Evolutionary conservation across 1,139 yeast species (phyloP).

Genomic region (Suhomyces terraborum): DNA sequence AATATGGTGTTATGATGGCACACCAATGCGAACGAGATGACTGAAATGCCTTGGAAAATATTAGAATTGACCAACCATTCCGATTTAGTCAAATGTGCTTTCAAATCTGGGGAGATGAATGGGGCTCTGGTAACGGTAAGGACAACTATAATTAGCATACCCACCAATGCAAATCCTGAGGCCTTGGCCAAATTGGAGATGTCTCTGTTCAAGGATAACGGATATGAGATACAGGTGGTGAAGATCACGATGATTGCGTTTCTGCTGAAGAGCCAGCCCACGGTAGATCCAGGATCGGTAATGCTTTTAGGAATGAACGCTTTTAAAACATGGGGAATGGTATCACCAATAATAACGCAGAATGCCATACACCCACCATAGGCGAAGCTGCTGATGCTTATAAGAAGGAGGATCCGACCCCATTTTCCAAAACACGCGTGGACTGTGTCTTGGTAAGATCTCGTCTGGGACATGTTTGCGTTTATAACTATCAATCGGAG

Average conservation of each 20-base stretch:
- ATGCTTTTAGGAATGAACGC: constrained; percentile 62
- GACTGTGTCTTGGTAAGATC: constrained; percentile 86
- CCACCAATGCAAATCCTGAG: constrained; percentile 79
- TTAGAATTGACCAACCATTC: constrained; percentile 63
- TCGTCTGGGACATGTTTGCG: constrained; percentile 72
- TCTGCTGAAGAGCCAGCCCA: constrained; percentile 61
- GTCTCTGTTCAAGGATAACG: constrained; percentile 76
- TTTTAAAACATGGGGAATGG: constrained; percentile 84
- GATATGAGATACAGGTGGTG: constrained; percentile 75
- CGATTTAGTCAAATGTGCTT: constrained; percentile 46
- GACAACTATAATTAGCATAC: constrained; percentile 77
- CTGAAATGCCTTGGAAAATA: constrained; percentile 85
- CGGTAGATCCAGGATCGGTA: constrained; percentile 33
- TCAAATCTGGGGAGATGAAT: constrained; percentile 46
- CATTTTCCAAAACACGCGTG: constrained; percentile 71
- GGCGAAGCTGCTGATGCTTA: constrained; percentile 86
- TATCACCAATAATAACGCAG: constrained; percentile 92
- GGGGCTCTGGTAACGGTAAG: constrained; percentile 80
- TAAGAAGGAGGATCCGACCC: constrained; percentile 68
- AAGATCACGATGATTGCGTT: constrained; percentile 68
- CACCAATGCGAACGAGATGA: constrained; percentile 89
- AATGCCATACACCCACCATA: constrained; percentile 95
- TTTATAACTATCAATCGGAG: constrained; percentile 75
- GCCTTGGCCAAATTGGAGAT: constrained; percentile 88
- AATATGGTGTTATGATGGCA: constrained; percentile 94